These are phyloP conservation scores for Dryadomyces sulphureus DNA, from an alignment of 2,329 filamentous ascomycete genomes.

Conservation along the genomic window DNA sequence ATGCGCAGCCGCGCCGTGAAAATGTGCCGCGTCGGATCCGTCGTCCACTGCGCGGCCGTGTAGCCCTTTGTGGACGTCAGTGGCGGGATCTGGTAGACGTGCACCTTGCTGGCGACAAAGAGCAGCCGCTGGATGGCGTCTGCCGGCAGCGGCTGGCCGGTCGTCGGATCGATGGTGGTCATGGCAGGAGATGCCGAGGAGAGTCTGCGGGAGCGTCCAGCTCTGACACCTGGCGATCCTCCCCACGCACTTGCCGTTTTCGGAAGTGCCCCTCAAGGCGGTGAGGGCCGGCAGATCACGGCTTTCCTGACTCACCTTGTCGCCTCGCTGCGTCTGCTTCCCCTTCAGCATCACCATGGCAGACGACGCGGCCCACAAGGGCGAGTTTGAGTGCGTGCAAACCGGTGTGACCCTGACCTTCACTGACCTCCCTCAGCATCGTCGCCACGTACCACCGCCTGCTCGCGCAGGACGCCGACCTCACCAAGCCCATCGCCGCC, in stretches of 20 bases:
- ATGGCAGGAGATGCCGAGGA: constrained; percentile 24
- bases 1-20: constrained; percentile 73
- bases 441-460: constrained; percentile 39
- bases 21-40: constrained; percentile 56
- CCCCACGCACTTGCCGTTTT: not conserved
- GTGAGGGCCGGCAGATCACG: constrained; percentile 7
- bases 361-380: not conserved
- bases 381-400: not conserved
- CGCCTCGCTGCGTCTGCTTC: constrained; percentile 3
- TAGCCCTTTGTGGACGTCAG: constrained; percentile 66
- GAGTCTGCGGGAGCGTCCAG: not conserved
- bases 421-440: constrained; percentile 24
- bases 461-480: constrained; percentile 54
- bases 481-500: constrained; percentile 82
- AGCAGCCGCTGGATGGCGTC: constrained; percentile 77
- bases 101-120: constrained; percentile 58
- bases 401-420: constrained; percentile 9
- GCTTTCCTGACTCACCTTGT: not conserved
- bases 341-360: not conserved
- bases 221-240: no score
- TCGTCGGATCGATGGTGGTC: constrained; percentile 56
- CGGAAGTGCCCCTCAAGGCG: constrained; percentile 1
- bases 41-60: constrained; percentile 63
- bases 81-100: constrained; percentile 80
- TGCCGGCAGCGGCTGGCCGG: constrained; percentile 49